Conservation (phyloP, 768 basidiomycete species). For the Mycena leptocephala region DNA sequence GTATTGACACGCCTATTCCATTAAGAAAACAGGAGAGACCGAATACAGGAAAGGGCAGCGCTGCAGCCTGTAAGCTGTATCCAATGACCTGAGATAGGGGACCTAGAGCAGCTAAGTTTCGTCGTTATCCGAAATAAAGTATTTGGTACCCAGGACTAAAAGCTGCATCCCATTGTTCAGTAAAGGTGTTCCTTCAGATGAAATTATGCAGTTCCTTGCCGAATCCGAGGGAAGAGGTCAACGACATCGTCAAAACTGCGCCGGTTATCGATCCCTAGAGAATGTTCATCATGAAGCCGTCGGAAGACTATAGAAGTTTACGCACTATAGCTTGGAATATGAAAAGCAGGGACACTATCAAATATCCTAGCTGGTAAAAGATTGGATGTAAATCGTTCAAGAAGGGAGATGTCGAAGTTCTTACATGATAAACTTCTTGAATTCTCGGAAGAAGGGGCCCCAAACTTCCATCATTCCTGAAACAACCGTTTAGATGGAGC, state of each 20-base stretch:
- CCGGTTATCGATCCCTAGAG: conserved; percentile 65
- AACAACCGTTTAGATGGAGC: background rate
- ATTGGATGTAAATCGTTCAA: background rate
- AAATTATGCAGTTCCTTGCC: conserved; percentile 54
- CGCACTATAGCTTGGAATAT: conserved; percentile 41
- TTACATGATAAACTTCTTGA: conserved; percentile 35
- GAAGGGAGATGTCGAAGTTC: background rate
- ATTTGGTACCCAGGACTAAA: conserved; percentile 32
- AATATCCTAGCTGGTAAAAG: conserved; percentile 58
- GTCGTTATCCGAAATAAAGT: background rate
- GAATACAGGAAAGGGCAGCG: conserved; percentile 69
- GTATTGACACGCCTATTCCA: conserved; percentile 67
- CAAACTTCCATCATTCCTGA: conserved; percentile 33
- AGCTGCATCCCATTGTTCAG: conserved; percentile 29
- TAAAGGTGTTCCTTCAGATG: background rate
- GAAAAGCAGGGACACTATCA: conserved; percentile 70
- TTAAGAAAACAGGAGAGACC: conserved; percentile 60
- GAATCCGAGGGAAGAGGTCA: conserved; percentile 65
- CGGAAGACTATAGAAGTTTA: background rate
- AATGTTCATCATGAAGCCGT: background rate
- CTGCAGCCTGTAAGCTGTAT: conserved; percentile 62
- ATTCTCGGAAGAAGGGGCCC: conserved; percentile 36
- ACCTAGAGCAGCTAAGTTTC: conserved; percentile 46
- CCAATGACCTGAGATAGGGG: conserved; percentile 60
- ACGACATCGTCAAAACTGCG: conserved; percentile 64